phyloP scores from a whole-genome alignment of 192 early-diverging fungal genomes.

The Backusella psychrophila region DNA sequence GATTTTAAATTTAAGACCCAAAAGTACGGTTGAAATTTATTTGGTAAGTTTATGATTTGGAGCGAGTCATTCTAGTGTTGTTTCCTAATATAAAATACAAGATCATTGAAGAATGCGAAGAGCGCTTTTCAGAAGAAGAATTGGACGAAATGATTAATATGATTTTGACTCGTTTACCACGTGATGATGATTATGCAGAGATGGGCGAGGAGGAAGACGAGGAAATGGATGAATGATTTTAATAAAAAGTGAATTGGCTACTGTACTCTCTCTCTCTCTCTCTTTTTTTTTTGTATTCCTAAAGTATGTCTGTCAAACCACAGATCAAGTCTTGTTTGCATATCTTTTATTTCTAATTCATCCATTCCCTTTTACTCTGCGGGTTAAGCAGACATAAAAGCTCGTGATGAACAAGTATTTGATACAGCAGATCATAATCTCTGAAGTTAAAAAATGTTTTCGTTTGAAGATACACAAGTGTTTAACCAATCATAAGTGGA shows the following conservation, averaged over 20 bases:
- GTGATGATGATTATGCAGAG: constrained; percentile 39
- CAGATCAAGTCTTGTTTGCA: too few relatives aligned
- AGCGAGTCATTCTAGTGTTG: too few relatives aligned
- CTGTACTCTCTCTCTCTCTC: not conserved
- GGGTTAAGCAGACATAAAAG: too few relatives aligned
- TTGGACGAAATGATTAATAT: constrained; percentile 51
- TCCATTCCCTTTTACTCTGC: too few relatives aligned
- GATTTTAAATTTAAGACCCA: constrained; percentile 71
- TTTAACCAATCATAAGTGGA: not conserved
- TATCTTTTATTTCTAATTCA: too few relatives aligned
- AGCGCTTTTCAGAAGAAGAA: constrained; percentile 55
- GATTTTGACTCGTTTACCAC: constrained; percentile 49
- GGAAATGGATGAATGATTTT: constrained; percentile 8
- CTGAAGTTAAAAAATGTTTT: not conserved
- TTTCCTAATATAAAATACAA: not conserved
- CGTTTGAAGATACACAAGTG: not conserved
- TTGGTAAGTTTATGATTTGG: constrained; percentile 39
- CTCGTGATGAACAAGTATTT: too few relatives aligned
- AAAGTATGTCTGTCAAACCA: too few relatives aligned
- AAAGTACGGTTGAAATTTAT: constrained; percentile 59
- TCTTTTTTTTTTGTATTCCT: too few relatives aligned
- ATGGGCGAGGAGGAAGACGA: constrained; percentile 24
- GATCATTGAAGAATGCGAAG: constrained; percentile 72
- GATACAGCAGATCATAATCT: not conserved
- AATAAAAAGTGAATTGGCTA: not conserved